phyloP scores from a whole-genome alignment of 345 rosid species.

The Kernera saxatilis region DNA sequence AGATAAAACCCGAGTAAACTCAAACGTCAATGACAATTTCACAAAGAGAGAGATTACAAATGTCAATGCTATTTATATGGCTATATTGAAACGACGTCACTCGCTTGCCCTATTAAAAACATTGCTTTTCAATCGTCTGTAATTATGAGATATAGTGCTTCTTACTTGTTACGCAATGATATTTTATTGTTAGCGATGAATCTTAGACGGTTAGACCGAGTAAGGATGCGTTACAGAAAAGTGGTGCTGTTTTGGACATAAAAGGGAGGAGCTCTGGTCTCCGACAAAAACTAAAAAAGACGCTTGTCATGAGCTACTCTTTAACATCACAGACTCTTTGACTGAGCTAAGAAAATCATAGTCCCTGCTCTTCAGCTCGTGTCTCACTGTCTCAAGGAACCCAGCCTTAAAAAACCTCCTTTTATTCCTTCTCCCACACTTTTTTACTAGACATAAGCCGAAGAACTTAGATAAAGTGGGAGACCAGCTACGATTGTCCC shows the following conservation, averaged over 20 bases:
- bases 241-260: neutral
- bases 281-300: neutral
- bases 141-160: too few species aligned
- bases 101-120: too few species aligned
- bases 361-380: neutral
- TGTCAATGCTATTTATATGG: neutral
- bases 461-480: neutral
- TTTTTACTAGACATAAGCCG: neutral
- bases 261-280: neutral
- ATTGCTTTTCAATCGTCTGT: too few species aligned
- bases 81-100: neutral
- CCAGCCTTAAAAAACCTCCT: neutral
- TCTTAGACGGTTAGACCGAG: neutral
- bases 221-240: neutral
- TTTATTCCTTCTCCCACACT: neutral
- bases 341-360: neutral
- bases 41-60: too few species aligned
- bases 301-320: neutral
- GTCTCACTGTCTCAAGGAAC: slow-evolving; percentile 5
- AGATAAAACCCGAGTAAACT: too few species aligned
- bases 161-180: neutral
- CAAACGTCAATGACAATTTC: too few species aligned
- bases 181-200: neutral
- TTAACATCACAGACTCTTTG: slow-evolving; percentile 9
- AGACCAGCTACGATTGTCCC: slow-evolving; percentile 10